phyloP scores from a whole-genome alignment of 192 early-diverging fungal genomes.

The Obelidium mucronatum region DNA sequence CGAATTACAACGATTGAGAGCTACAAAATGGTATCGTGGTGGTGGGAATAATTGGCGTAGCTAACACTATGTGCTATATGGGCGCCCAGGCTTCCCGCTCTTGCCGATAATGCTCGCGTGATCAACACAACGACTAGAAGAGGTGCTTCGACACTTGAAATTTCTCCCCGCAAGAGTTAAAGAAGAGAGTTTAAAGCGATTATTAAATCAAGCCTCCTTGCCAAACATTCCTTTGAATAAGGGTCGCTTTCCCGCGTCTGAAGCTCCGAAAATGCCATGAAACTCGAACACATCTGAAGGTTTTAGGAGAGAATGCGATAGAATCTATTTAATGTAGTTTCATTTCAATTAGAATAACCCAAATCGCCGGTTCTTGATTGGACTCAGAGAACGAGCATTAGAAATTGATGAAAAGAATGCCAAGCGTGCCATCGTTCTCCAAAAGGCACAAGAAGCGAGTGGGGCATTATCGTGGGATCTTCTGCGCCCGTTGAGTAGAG shows the following conservation, averaged over 20 bases:
- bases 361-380: conserved; percentile 30
- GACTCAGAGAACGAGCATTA: conserved; percentile 17
- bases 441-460: conserved; percentile 26
- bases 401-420: conserved; percentile 20
- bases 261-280: conserved; percentile 20
- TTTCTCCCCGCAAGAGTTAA: too few species aligned
- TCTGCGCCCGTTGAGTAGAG: conserved; percentile 32
- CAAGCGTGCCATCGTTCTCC: conserved; percentile 20
- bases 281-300: conserved; percentile 15
- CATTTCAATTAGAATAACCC: conserved; percentile 26
- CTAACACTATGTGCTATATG: too few species aligned
- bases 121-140: too few species aligned
- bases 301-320: too few species aligned
- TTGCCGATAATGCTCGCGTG: too few species aligned
- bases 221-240: conserved; percentile 31
- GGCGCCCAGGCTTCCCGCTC: too few species aligned
- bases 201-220: conserved; percentile 3
- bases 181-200: background rate
- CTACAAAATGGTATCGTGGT: conserved; percentile 25
- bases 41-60: too few species aligned
- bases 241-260: conserved; percentile 28
- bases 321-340: background rate
- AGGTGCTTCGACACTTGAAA: too few species aligned
- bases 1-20: conserved; percentile 26
- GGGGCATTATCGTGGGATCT: conserved; percentile 28